Conservation (phyloP, 768 basidiomycete genomes). For the Panus rudis region DNA sequence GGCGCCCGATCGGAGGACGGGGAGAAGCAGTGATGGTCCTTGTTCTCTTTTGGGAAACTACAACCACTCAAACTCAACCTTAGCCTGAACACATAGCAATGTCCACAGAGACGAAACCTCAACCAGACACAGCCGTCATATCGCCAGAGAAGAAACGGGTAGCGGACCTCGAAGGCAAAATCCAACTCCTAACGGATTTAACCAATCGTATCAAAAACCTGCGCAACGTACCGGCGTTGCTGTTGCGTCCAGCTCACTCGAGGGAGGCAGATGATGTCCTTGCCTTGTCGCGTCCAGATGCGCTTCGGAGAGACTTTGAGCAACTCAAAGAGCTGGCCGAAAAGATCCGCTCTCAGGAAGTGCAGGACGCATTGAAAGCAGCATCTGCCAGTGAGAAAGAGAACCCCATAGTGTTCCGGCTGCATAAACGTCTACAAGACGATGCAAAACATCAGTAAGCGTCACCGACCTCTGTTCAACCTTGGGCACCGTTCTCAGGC, state of each 20-base stretch:
- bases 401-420: slow-evolving; percentile 34
- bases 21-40: too few species aligned
- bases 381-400: slow-evolving; percentile 48
- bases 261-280: too few species aligned
- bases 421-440: not conserved
- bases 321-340: slow-evolving; percentile 43
- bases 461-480: not conserved
- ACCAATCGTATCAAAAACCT: slow-evolving; percentile 36
- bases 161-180: slow-evolving; percentile 32
- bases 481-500: not conserved
- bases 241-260: slow-evolving; percentile 33
- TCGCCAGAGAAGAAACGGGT: too few species aligned
- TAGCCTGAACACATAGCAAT: too few species aligned
- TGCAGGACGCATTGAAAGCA: slow-evolving; percentile 51
- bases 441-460: not conserved
- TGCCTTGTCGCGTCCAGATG: slow-evolving; percentile 7
- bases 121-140: too few species aligned
- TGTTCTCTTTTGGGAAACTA: too few species aligned
- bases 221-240: slow-evolving; percentile 38
- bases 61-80: too few species aligned
- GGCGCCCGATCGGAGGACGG: too few species aligned
- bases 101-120: too few species aligned
- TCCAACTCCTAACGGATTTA: slow-evolving; percentile 41
- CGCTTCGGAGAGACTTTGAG: slow-evolving; percentile 34
- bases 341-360: slow-evolving; percentile 37